phyloP scores from a whole-genome alignment of 306 rosid species.

The Nissolia schottii region DNA sequence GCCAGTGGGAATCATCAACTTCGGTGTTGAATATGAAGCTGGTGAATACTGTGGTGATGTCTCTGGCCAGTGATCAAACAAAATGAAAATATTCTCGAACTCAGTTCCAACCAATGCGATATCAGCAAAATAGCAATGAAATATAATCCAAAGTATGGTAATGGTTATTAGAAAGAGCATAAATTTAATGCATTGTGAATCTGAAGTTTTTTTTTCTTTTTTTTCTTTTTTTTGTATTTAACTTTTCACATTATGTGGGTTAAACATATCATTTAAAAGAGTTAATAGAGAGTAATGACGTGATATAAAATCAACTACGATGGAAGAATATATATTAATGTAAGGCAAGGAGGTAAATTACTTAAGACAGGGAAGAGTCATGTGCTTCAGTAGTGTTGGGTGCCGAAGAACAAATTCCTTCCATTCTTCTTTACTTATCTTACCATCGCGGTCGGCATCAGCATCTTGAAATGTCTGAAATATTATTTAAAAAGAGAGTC shows the following conservation, averaged over 20 bases:
- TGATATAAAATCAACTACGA: background rate
- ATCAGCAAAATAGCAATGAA: background rate
- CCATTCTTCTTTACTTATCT: slow-evolving; percentile 67
- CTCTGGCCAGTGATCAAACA: slow-evolving; percentile 34
- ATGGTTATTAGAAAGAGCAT: background rate
- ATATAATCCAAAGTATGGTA: background rate
- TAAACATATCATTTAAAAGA: too few species aligned
- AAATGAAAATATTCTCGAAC: slow-evolving; percentile 5
- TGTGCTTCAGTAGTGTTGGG: slow-evolving; percentile 54
- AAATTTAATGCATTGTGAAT: background rate
- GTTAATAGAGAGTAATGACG: background rate
- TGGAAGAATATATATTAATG: background rate
- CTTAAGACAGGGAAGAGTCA: slow-evolving; percentile 61
- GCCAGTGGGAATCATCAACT: slow-evolving; percentile 53
- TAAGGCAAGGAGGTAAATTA: slow-evolving; percentile 22
- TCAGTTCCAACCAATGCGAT: slow-evolving; percentile 11
- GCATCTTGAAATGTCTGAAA: slow-evolving; percentile 61
- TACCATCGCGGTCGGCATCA: slow-evolving; percentile 60
- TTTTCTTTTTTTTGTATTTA: too few species aligned
- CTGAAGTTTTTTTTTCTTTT: background rate
- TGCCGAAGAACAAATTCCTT: slow-evolving; percentile 37
- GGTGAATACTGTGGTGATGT: slow-evolving; percentile 54
- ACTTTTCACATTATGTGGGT: background rate
- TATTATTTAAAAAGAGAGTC: background rate
- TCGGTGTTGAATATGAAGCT: slow-evolving; percentile 72